A percentile compares a stretch with the other conserved stretches of the same genome.
These are phyloP conservation scores for Trichosanthes cucumerina DNA, from an alignment of 306 rosid species.

Conservation along the genomic window DNA sequence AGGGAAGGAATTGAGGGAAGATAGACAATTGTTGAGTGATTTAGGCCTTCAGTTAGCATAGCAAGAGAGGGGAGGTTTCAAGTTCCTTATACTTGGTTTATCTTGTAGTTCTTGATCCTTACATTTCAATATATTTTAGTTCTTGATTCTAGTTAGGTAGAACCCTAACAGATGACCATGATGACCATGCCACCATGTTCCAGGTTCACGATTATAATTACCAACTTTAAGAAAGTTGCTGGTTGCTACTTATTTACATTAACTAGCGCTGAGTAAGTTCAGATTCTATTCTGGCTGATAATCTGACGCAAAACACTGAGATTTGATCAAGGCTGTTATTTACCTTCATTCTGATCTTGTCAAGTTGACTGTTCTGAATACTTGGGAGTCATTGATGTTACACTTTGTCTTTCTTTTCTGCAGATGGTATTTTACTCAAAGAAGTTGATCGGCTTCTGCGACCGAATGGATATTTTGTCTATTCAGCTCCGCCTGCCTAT, in stretches of 20 bases:
- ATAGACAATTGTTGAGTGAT: too few relatives aligned
- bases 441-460: conserved; percentile 77
- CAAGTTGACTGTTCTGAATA: neutral
- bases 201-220: neutral
- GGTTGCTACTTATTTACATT: neutral
- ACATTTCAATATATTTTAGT: too few relatives aligned
- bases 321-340: neutral
- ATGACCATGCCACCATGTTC: neutral
- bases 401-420: conserved; percentile 9
- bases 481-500: conserved; percentile 92
- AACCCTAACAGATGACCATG: neutral
- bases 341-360: conserved; percentile 1
- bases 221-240: neutral
- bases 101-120: too few relatives aligned
- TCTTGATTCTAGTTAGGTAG: too few relatives aligned
- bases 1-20: too few relatives aligned
- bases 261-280: neutral
- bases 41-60: too few relatives aligned
- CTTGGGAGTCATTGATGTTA: neutral
- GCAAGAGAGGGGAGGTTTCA: too few relatives aligned
- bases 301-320: neutral
- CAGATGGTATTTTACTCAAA: conserved; percentile 86
- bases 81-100: too few relatives aligned
- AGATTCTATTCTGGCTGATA: neutral
- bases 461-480: conserved; percentile 68